Evolutionary conservation across 1,284 basidiomycete species (phyloP), one percentile per base, ranked within the genome.

Genomic region (Porogramme epimiltina): DNA sequence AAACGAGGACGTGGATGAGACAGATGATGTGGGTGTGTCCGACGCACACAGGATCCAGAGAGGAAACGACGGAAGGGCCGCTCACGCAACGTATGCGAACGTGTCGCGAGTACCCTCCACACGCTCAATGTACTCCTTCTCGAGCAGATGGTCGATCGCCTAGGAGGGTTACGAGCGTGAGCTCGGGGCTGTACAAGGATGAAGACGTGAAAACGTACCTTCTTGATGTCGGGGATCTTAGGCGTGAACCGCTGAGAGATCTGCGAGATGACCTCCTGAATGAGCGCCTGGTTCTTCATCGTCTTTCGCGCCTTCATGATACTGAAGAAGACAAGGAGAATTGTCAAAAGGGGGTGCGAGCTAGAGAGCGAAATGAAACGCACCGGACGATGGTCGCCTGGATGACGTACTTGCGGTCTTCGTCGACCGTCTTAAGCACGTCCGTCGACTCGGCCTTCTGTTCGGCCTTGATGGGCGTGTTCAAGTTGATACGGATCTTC

Each of bases 281-380:
- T 95, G 58, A 99, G 76, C 0, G 86, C 82, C 69, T 95, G 91
- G 73, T 98, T 96, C 79, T 96, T 96, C 87, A 98, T 90, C 55
- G 91, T 93, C 85, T 97, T 96, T 52, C 96, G 84, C 20, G 94
- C 93, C 74, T 98, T 98, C 96, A 98, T 98, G 70, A 98, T 92
- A 51, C 94, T 92, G 63, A 4, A 51, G 28, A 45, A 26, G 5
- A 31, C 28, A 31, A 31, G 28, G 8, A 13, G 28, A 31, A 13
- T 6, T 13, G 28, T 45, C 18, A 33, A 20, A 10, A 34, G 37
- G 13, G 3, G 11, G 9, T 24, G n/a, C 16, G 18, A 37, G 22
- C 15, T 11, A 31, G 22, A 26, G n/a, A 23, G 45, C 20, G 10
- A 25, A 31, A 40, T 31, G 26, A 22, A 11, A 65, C 85, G 37